phyloP scores from a whole-genome alignment of 495 filamentous ascomycete species.

The Podospora pseudopauciseta region DNA sequence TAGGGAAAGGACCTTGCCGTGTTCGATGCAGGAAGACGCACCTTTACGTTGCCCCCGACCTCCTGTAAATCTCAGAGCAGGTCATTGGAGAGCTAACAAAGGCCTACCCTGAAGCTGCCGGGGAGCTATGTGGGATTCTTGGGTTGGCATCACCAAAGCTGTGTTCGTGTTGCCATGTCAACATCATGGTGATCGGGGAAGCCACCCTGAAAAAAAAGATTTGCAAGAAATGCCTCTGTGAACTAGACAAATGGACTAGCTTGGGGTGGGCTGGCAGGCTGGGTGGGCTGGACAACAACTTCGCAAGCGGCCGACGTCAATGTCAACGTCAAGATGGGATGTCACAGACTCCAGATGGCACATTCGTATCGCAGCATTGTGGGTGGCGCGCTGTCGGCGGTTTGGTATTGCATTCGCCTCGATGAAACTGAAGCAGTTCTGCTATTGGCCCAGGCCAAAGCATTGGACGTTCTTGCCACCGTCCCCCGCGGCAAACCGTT shows the following conservation, averaged over 20 bases:
- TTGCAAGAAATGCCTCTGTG: neutral
- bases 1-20: neutral
- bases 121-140: neutral
- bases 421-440: slow-evolving; percentile 3
- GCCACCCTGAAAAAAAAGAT: neutral
- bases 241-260: neutral
- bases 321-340: neutral
- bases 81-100: neutral
- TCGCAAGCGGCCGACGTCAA: neutral
- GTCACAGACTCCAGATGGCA: neutral
- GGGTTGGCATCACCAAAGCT: neutral
- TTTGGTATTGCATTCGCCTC: slow-evolving; percentile 7
- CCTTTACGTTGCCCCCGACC: neutral
- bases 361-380: neutral
- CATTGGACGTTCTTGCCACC: slow-evolving; percentile 5
- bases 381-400: neutral
- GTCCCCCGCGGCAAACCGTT: slow-evolving; percentile 4
- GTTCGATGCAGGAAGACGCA: neutral
- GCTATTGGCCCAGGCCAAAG: slow-evolving; percentile 4
- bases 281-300: too few relatives aligned
- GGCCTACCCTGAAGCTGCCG: neutral
- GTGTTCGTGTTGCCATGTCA: neutral
- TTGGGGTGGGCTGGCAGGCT: neutral
- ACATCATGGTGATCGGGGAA: neutral
- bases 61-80: neutral